Conservation (phyloP, 768 basidiomycete species). For the Auriculariales sp. region DNA sequence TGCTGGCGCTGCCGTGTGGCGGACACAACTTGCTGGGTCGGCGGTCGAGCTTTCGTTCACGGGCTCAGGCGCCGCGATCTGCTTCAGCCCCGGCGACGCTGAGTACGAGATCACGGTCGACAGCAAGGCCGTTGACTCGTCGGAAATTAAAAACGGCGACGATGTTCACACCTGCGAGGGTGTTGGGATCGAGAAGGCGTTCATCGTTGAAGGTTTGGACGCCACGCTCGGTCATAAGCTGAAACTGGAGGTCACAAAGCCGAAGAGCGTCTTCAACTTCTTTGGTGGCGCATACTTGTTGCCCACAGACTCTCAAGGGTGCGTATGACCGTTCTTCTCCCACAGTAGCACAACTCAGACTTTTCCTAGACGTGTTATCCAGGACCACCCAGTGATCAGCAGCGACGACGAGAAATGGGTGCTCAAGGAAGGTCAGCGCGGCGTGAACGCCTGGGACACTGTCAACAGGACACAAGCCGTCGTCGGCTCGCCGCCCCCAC, state of each 20-base stretch:
- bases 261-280: not conserved
- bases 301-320: not conserved
- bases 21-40: too few species aligned
- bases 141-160: not conserved
- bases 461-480: not conserved
- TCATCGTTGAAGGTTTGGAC: not conserved
- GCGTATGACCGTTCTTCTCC: too few species aligned
- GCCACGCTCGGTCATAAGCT: not conserved
- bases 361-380: too few species aligned
- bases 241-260: not conserved
- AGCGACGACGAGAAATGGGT: too few species aligned
- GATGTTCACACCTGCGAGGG: not conserved
- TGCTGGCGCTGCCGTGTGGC: too few species aligned
- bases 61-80: not conserved
- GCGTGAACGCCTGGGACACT: too few species aligned
- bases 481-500: not conserved
- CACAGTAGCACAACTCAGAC: too few species aligned
- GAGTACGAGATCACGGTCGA: not conserved
- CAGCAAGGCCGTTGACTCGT: not conserved
- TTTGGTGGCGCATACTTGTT: not conserved
- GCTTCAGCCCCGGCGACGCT: not conserved
- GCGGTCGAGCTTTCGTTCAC: too few species aligned
- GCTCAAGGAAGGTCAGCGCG: too few species aligned
- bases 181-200: not conserved
- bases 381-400: not conserved